phyloP scores from a whole-genome alignment of 2,329 filamentous ascomycete species.

The Cordyceps tenuipes region DNA sequence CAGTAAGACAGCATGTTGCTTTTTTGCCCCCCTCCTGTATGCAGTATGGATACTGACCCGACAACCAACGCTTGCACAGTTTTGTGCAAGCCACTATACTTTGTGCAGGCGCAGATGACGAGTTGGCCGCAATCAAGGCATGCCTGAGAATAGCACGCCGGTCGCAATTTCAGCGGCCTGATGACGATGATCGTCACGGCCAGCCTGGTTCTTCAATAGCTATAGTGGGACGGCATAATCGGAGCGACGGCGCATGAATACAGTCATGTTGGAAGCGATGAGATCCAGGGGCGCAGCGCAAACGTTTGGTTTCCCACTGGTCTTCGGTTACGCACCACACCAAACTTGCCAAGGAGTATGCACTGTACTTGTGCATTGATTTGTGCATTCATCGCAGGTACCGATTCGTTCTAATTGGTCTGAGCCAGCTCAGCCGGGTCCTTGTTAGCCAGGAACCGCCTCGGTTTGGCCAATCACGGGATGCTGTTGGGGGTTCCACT shows the following conservation, averaged over 20 bases:
- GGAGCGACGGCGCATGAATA: background rate
- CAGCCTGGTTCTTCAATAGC: background rate
- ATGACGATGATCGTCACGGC: conserved; percentile 2
- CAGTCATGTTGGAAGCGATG: background rate
- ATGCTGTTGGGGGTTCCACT: no score
- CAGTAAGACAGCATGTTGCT: background rate
- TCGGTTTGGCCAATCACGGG: background rate
- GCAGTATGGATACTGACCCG: background rate
- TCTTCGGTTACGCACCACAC: background rate
- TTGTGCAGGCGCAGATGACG: background rate
- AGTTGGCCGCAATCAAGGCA: no score
- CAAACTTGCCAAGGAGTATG: background rate
- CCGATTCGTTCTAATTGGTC: background rate
- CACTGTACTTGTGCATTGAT: background rate
- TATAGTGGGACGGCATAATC: background rate
- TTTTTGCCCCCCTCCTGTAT: background rate
- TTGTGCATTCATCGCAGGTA: background rate
- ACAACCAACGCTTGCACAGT: background rate
- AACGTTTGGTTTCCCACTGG: background rate
- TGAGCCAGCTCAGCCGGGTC: background rate
- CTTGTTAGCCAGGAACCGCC: background rate
- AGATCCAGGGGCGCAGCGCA: background rate
- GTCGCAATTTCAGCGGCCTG: background rate
- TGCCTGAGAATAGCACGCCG: no score
- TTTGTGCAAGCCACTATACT: no score